Evolutionary conservation across 345 rosid genomes (phyloP).

Genomic region (Murraya paniculata): DNA sequence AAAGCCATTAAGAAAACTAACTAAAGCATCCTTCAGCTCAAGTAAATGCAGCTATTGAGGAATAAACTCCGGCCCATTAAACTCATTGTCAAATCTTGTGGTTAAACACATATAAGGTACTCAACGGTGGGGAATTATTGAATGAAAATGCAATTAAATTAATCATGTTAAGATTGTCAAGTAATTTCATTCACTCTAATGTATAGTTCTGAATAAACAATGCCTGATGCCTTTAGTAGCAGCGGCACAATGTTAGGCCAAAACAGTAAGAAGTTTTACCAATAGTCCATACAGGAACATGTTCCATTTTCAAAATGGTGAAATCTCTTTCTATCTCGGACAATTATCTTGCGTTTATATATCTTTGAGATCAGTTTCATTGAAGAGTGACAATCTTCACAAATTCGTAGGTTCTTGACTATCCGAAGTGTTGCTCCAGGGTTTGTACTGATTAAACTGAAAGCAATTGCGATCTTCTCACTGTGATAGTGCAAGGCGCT

Average conservation of each 20-base stretch:
- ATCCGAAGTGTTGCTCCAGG: constrained; percentile 42
- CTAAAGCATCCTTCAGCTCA: background rate
- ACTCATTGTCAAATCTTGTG: background rate
- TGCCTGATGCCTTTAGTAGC: too few relatives aligned
- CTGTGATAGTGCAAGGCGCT: constrained; percentile 52
- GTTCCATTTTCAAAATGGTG: constrained; percentile 69
- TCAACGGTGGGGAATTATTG: background rate
- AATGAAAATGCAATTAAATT: background rate
- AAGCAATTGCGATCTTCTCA: constrained; percentile 70
- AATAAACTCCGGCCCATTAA: background rate
- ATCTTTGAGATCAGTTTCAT: constrained; percentile 58
- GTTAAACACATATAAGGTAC: background rate
- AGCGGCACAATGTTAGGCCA: background rate
- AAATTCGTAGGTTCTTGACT: constrained; percentile 67
- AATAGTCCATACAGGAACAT: constrained; percentile 64
- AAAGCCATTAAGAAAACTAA: background rate
- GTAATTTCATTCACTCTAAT: background rate
- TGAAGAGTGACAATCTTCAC: constrained; percentile 71
- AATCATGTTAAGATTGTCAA: background rate
- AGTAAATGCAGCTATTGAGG: background rate
- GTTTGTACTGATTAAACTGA: constrained; percentile 56
- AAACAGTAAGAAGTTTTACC: constrained; percentile 26
- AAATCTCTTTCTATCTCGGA: constrained; percentile 64
- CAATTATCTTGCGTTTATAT: constrained; percentile 46
- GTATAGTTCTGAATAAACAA: background rate